These are phyloP conservation scores for Yamadazyma songkhlaensis DNA, from an alignment of 1,139 yeast genomes.

Conservation along the genomic window DNA sequence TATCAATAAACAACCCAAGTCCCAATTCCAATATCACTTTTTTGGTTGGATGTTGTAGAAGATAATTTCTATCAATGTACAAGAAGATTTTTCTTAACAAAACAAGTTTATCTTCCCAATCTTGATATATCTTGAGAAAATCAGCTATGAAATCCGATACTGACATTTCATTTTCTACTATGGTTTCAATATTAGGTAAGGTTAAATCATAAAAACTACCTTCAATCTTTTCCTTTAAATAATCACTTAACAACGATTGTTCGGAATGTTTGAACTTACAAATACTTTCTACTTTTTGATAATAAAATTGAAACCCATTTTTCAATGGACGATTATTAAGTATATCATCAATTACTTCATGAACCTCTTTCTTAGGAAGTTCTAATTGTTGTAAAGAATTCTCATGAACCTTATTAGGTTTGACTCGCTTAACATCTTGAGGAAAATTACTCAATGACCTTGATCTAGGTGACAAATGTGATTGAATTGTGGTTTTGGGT, in stretches of 20 bases:
- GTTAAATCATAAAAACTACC: conserved; percentile 12
- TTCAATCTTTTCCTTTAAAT: conserved; percentile 20
- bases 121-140: conserved; percentile 18
- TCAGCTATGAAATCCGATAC: conserved; percentile 7
- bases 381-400: conserved; percentile 13
- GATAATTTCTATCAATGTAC: conserved; percentile 35
- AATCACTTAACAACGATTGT: conserved; percentile 26
- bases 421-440: conserved; percentile 11
- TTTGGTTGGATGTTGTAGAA: conserved; percentile 29
- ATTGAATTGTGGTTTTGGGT: too few relatives aligned
- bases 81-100: conserved; percentile 29
- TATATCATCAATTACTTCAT: conserved; percentile 19
- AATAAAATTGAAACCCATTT: conserved; percentile 26
- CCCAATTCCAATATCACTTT: conserved; percentile 27
- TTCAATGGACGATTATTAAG: conserved; percentile 17
- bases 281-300: conserved; percentile 30
- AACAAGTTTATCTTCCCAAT: conserved; percentile 26
- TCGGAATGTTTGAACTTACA: conserved; percentile 33
- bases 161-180: conserved; percentile 3
- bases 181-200: conserved; percentile 4
- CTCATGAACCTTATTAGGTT: conserved; percentile 10
- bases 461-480: conserved; percentile 13
- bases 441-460: conserved; percentile 8
- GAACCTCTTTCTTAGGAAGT: conserved; percentile 10
- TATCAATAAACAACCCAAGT: conserved; percentile 17